Percentiles rank a stretch among this genome's conserved stretches.
Conservation (phyloP, 495 filamentous ascomycete species). For the Penicillium malachiteum region DNA sequence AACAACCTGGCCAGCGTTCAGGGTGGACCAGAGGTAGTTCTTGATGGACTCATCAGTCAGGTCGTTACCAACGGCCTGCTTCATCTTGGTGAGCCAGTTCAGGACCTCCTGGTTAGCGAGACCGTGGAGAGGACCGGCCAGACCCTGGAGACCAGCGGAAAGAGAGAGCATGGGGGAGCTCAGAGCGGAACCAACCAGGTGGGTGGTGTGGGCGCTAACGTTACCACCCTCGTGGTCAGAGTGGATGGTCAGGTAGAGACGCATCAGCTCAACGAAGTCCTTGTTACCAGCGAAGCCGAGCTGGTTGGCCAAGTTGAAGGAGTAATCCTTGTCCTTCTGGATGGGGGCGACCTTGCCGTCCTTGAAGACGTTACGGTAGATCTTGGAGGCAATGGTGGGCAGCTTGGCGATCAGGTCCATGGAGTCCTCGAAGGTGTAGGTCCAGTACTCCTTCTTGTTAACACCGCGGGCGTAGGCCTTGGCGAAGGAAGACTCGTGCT, state of each 20-base stretch:
- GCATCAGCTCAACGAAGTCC: conserved; percentile 97
- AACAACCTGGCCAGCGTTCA: conserved; percentile 93
- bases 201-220: conserved; percentile 96
- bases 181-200: conserved; percentile 94
- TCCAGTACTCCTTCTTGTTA: conserved; percentile 99
- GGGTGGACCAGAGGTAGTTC: conserved; percentile 95
- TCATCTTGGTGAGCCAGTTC: conserved; percentile 99
- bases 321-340: conserved; percentile 98
- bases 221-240: conserved; percentile 99
- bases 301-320: conserved; percentile 98
- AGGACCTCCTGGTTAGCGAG: conserved; percentile 99
- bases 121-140: conserved; percentile 97
- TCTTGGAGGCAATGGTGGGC: conserved; percentile 93
- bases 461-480: conserved; percentile 98
- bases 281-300: conserved; percentile 92
- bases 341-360: conserved; percentile 95
- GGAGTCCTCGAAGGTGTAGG: conserved; percentile 98
- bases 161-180: conserved; percentile 97
- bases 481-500: conserved; percentile 95
- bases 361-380: conserved; percentile 99
- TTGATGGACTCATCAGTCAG: conserved; percentile 93
- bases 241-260: conserved; percentile 98
- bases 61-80: conserved; percentile 89
- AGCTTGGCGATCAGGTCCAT: conserved; percentile 99
- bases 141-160: conserved; percentile 92